These are phyloP conservation scores for Fusarium gaditjirri DNA, from an alignment of 2,329 filamentous ascomycete genomes.

Conservation along the genomic window DNA sequence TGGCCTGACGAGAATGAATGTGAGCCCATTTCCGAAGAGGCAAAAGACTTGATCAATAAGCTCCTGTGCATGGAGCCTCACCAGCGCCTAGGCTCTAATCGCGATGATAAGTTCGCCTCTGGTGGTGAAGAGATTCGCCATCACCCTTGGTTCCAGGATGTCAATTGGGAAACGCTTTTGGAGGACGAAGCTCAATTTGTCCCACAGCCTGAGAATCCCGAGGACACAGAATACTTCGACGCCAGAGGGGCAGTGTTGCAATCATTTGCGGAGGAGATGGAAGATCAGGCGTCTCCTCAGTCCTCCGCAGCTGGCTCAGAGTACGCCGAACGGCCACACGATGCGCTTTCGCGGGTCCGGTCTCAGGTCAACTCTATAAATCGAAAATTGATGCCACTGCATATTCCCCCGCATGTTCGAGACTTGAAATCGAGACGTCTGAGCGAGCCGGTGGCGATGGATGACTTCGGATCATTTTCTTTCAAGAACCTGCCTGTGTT, in stretches of 20 bases:
- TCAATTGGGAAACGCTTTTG: slow-evolving; percentile 91
- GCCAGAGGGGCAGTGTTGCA: slow-evolving; percentile 89
- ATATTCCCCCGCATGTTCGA: slow-evolving; percentile 95
- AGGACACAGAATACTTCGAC: slow-evolving; percentile 99
- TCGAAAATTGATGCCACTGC: slow-evolving; percentile 90
- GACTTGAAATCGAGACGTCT: slow-evolving; percentile 88
- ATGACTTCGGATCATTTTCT: slow-evolving; percentile 95
- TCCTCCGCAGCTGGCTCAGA: slow-evolving; percentile 75
- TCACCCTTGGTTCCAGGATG: slow-evolving; percentile 87
- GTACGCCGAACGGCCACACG: slow-evolving; percentile 89
- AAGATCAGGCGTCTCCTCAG: slow-evolving; percentile 86
- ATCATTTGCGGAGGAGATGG: slow-evolving; percentile 92
- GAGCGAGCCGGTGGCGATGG: slow-evolving; percentile 87
- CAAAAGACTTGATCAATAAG: slow-evolving; percentile 93
- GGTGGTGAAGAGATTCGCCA: slow-evolving; percentile 91
- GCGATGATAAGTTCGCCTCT: slow-evolving; percentile 80
- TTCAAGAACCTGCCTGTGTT: slow-evolving; percentile 98
- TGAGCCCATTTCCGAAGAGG: slow-evolving; percentile 79
- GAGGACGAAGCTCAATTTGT: slow-evolving; percentile 97
- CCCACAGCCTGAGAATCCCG: slow-evolving; percentile 89
- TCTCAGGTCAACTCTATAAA: slow-evolving; percentile 88
- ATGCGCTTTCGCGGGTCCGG: slow-evolving; percentile 89
- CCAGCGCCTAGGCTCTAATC: slow-evolving; percentile 85
- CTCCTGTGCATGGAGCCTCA: slow-evolving; percentile 86
- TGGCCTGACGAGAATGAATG: slow-evolving; percentile 89